Evolutionary conservation across 305 asterid genomes (phyloP), one percentile per base, ranked within the genome.

Genomic region (Fraxinus sp.): DNA sequence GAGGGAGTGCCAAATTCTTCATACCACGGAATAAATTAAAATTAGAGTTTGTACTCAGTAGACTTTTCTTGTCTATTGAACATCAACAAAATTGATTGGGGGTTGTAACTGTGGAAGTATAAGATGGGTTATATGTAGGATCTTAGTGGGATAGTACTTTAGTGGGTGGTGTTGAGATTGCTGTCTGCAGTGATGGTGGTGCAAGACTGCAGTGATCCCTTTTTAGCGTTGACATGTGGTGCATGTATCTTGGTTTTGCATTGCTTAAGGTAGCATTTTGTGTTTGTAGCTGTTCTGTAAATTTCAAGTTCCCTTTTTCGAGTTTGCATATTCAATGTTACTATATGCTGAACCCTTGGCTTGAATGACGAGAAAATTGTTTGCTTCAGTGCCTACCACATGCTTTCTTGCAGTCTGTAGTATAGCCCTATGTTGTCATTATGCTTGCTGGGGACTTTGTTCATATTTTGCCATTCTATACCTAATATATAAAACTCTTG

Each of bases 401-500:
- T 80, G 4, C 52, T 35, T 74, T 37, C 22, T 16, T 52, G 22
- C 22, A 16, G 64, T 35, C 83, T 74, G 18, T 8, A 35, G 39
- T 71, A 22, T 46, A 37, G 78, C 18, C 72, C 81, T 28, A 44
- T 10, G 35, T 72, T 76, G 9, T 7, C 87, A 70, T 66, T 26
- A 26, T 66, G 74, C 20, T 30, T 71, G 11, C 39, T 30, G 76
- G 75, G 41, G 5, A 71, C 41, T 39, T 71, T 68, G 74, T 26
- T 41, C 44, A 59, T 55, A 24, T 59, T 35, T 80, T 49, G 22
- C 32, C 13, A 32, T 73, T 79, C 44, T 68, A 75, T 74, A 82
- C 64, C n/a, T 78, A 62, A 77, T 87, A 62, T 76, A 79, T 57
- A 80, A 83, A 46, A 70, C 52, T 73, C 79, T 74, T 85, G 11